These are phyloP conservation scores for Stipa capillata DNA, from an alignment of 176 grass and related monocot species.

Conservation along the genomic window DNA sequence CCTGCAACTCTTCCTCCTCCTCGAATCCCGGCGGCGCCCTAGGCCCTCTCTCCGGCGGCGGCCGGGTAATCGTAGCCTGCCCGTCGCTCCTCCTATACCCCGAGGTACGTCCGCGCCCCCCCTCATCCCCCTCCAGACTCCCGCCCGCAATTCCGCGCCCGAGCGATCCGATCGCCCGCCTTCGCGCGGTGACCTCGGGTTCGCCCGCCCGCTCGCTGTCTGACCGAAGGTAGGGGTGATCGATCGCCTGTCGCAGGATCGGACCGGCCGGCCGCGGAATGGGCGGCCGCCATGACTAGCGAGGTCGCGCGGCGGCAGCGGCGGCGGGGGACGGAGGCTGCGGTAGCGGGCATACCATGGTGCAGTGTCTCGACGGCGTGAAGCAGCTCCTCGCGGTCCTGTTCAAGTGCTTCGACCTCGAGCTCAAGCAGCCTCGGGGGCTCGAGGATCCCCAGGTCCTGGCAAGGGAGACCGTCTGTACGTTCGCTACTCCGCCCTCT, in stretches of 20 bases:
- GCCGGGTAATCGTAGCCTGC: background rate
- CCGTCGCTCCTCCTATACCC: background rate
- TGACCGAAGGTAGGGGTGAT: background rate
- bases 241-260: background rate
- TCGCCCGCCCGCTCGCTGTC: background rate
- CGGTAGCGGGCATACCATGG: slow-evolving; percentile 84
- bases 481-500: background rate
- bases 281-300: slow-evolving; percentile 13
- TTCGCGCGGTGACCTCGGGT: background rate
- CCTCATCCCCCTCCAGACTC: no score
- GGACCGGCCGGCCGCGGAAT: background rate
- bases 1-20: background rate
- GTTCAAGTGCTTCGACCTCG: slow-evolving; percentile 74
- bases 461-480: slow-evolving; percentile 94
- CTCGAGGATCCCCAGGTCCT: slow-evolving; percentile 77
- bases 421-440: slow-evolving; percentile 55
- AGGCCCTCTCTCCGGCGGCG: no score
- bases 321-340: background rate
- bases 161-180: background rate
- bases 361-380: slow-evolving; percentile 81
- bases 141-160: background rate
- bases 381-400: slow-evolving; percentile 65
- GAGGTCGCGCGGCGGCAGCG: background rate
- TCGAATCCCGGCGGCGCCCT: background rate
- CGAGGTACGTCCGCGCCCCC: background rate